Base-by-base conservation (phyloP, 768 basidiomycete species). In the Punctularia strigosozonata region DNA sequence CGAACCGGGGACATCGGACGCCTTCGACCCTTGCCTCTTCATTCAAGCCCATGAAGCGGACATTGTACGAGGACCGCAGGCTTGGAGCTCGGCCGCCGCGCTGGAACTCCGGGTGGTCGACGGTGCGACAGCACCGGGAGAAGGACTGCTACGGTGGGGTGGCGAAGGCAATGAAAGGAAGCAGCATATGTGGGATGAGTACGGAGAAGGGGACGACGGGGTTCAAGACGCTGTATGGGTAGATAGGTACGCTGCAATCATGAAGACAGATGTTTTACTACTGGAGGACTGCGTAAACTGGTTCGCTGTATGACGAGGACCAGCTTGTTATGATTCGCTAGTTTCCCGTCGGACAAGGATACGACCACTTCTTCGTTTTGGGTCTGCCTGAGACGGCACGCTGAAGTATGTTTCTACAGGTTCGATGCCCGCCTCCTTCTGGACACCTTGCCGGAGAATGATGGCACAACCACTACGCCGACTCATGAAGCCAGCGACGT, bases 391-490 rank as follows among this genome's bases (percentile, higher is more conserved):
- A 37, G 20, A 40, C n/a, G n/a, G 10, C 26, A 33, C n/a, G n/a
- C n/a, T n/a, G n/a, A n/a, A n/a, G 36, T 37, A 13, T 10, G 13
- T 13, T 26, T 26, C 25, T 25, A 45, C 58, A 91, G 89, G 63
- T 86, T 84, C 58, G 86, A 91, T 49, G 76, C 75, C 4, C 77
- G 86, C 3, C 73, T 91, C 15, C 62, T 91, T 13, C 62, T 89
- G 17, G 73, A 86, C 30, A 46, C 70, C 2, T 52, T 75, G 0
- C 65, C 62, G 6, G 32, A 18, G 4, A 39, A 21, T 23, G 18
- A 31, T 4, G 14, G 21, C 7, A 12, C 21, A 20, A 14, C 66
- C 23, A 13, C 31, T 21, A n/a, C 36, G 10, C 17, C 44, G 15
- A n/a, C n/a, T n/a, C n/a, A n/a, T n/a, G n/a, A n/a, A n/a, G n/a